phyloP scores from a whole-genome alignment of 2,329 filamentous ascomycete species.

The Fusarium decemcellulare region DNA sequence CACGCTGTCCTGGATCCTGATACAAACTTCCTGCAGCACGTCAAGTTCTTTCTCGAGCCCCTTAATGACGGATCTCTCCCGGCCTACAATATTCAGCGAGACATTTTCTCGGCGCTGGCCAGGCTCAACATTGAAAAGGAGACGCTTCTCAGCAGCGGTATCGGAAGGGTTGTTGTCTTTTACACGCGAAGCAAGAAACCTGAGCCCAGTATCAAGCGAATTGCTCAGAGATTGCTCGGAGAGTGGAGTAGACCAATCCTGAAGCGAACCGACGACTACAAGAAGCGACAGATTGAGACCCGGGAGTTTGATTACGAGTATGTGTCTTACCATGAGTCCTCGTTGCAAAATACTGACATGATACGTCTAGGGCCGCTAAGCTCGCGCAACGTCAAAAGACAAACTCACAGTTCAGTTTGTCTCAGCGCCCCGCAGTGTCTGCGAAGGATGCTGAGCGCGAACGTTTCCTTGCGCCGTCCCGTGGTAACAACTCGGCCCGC shows the following conservation, averaged over 20 bases:
- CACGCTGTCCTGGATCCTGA: slow-evolving; percentile 92
- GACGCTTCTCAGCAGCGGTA: slow-evolving; percentile 87
- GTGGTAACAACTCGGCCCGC: slow-evolving; percentile 69
- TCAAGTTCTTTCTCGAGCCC: slow-evolving; percentile 97
- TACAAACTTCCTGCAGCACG: slow-evolving; percentile 93
- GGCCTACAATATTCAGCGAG: slow-evolving; percentile 97
- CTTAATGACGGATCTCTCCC: slow-evolving; percentile 94
- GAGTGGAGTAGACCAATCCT: slow-evolving; percentile 97
- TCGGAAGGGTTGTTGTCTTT: slow-evolving; percentile 96
- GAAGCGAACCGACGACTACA: slow-evolving; percentile 94
- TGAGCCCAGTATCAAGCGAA: slow-evolving; percentile 90
- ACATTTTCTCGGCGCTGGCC: slow-evolving; percentile 86
- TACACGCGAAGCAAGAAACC: slow-evolving; percentile 96
- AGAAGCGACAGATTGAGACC: slow-evolving; percentile 80
- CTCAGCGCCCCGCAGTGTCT: slow-evolving; percentile 62
- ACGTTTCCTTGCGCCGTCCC: slow-evolving; percentile 70
- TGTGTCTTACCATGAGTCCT: slow-evolving; percentile 45
- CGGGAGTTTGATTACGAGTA: slow-evolving; percentile 76
- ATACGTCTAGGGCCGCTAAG: slow-evolving; percentile 64
- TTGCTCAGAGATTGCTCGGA: slow-evolving; percentile 91
- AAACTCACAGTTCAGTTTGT: slow-evolving; percentile 65
- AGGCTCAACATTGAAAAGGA: slow-evolving; percentile 93
- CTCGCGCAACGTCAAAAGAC: slow-evolving; percentile 64
- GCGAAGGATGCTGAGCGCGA: slow-evolving; percentile 68
- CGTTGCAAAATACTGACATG: slow-evolving; percentile 25